These are phyloP conservation scores for Debaryomycetaceae sp. DNA, from an alignment of 1,139 yeast genomes.

Conservation along the genomic window DNA sequence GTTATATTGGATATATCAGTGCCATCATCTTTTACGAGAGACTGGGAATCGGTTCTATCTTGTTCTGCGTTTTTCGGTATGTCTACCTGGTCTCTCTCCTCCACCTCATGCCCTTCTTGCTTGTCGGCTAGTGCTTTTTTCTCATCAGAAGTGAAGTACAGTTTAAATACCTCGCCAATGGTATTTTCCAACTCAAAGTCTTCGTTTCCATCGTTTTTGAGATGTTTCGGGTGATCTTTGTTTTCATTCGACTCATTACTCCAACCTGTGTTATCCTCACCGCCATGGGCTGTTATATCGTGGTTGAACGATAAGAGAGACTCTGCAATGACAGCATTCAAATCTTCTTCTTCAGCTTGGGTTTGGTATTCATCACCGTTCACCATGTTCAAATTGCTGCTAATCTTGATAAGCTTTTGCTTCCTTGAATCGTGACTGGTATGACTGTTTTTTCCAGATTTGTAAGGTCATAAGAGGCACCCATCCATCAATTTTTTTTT, in stretches of 20 bases:
- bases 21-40: neutral
- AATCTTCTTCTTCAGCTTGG: conserved; percentile 5
- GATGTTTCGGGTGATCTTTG: neutral
- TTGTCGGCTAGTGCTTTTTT: neutral
- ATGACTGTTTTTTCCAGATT: conserved; percentile 13
- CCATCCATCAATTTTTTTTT: neutral
- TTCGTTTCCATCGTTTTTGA: conserved; percentile 5
- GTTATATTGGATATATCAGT: neutral
- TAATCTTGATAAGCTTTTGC: neutral
- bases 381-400: conserved; percentile 3
- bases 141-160: conserved; percentile 17
- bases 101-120: conserved; percentile 2
- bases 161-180: conserved; percentile 37
- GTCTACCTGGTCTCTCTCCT: neutral
- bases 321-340: conserved; percentile 8
- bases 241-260: neutral
- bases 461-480: conserved; percentile 2
- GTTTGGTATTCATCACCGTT: conserved; percentile 3
- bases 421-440: conserved; percentile 5
- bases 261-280: neutral
- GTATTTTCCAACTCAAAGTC: conserved; percentile 28
- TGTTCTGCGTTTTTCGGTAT: neutral
- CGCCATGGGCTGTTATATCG: neutral
- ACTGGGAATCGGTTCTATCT: neutral
- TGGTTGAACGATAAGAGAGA: conserved; percentile 7